Evolutionary conservation across 2,329 filamentous ascomycete genomes (phyloP), one percentile per base, ranked within the genome.

Genomic region (Monosporascus sp.): DNA sequence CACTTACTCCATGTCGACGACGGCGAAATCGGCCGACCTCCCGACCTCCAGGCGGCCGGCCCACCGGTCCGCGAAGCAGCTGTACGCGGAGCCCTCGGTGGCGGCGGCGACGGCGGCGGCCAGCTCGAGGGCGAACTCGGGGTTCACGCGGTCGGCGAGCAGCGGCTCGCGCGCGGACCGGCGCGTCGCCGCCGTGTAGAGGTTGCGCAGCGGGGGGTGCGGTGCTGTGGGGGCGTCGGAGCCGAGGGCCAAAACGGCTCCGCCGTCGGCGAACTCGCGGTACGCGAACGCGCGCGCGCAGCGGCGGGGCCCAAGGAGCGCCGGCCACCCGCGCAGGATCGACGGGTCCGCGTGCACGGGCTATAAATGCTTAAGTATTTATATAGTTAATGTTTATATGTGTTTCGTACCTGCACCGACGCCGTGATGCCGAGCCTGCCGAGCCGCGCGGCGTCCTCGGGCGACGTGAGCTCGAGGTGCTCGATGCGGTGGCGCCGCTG

Each of bases 201-300:
- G 46, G 55, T 78, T 78, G n/a, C 58, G 60, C 9, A 77, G 62
- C 9, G 74, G 70, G 17, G 63, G 65, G 54, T 75, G 68, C 5
- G 75, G 75, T 7, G 76, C 76, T 2, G 75, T 78, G 0, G 76
- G 76, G 1, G 74, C 68, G 56, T 78, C 76, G 2, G 72, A 72
- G 0, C 76, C 76, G 24, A 78, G 65, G 0, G 75, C 74, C 3
- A 78, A 62, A 7, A 66, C 63, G 1, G 75, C 74, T 7, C 74
- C 75, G 31, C 70, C 68, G n/a, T 69, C 66, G 2, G 74, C 73
- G 57, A 86, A 84, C 47, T 86, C 82, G 43, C 76, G 74, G 65
- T 87, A 87, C 0, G 84, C 80, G 60, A 87, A 87, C 0, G 82
- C 82, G 15, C 82, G 73, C 49, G 72, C 72, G 68, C 82, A 80